phyloP scores from a whole-genome alignment of 2,329 filamentous ascomycete genomes.

The Juglanconis oblonga region DNA sequence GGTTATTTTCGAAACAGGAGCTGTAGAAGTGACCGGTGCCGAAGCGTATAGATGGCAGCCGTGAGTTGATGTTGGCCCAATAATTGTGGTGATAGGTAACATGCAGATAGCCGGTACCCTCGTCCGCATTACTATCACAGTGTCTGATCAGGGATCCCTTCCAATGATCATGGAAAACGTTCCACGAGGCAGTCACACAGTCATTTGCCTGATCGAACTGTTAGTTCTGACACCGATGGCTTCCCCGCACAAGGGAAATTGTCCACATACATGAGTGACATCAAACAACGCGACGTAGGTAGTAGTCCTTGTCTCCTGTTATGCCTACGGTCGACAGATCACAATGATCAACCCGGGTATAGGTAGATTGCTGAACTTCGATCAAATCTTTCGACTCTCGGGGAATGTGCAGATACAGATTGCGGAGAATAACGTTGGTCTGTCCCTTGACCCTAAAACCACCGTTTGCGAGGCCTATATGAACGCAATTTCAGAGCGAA shows the following conservation, averaged over 20 bases:
- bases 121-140: slow-evolving; percentile 51
- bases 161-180: slow-evolving; percentile 46
- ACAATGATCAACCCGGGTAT: slow-evolving; percentile 53
- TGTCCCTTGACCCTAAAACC: slow-evolving; percentile 45
- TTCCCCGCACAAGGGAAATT: slow-evolving; percentile 18
- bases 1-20: slow-evolving; percentile 41
- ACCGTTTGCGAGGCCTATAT: slow-evolving; percentile 38
- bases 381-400: slow-evolving; percentile 48
- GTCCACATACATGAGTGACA: slow-evolving; percentile 51
- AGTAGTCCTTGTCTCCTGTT: slow-evolving; percentile 55
- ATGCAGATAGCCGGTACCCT: slow-evolving; percentile 41
- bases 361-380: slow-evolving; percentile 20
- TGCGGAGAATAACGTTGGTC: slow-evolving; percentile 55
- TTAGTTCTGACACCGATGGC: slow-evolving; percentile 9
- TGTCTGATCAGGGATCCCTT: slow-evolving; percentile 58
- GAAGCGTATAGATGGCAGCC: slow-evolving; percentile 46
- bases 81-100: slow-evolving; percentile 50
- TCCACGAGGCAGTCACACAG: slow-evolving; percentile 28
- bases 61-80: slow-evolving; percentile 43
- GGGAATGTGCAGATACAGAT: slow-evolving; percentile 51
- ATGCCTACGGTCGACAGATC: slow-evolving; percentile 46
- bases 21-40: slow-evolving; percentile 49
- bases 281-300: slow-evolving; percentile 55
- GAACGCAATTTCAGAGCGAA: not conserved
- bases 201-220: not conserved